Evolutionary conservation across 495 filamentous ascomycete genomes (phyloP).

Genomic region (Penicillium diatomitis): DNA sequence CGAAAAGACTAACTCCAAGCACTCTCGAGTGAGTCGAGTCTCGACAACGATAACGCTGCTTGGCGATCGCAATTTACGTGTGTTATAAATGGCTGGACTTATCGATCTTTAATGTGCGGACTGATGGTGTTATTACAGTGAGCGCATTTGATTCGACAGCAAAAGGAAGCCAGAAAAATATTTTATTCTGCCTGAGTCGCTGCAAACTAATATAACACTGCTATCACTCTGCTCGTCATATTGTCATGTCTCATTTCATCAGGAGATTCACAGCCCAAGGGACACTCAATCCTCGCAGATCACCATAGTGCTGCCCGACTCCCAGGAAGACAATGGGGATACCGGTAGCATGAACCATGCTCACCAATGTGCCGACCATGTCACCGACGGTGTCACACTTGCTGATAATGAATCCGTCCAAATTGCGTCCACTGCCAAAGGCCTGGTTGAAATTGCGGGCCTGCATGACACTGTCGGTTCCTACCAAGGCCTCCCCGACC

Average conservation of each 20-base stretch:
- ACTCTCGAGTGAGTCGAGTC: too few relatives aligned
- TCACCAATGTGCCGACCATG: slow-evolving; percentile 95
- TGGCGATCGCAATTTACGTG: too few relatives aligned
- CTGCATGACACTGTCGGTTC: slow-evolving; percentile 88
- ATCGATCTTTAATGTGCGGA: too few relatives aligned
- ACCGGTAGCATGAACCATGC: slow-evolving; percentile 94
- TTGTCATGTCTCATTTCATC: slow-evolving; percentile 40
- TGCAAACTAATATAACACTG: too few relatives aligned
- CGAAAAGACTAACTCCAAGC: too few relatives aligned
- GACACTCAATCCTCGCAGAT: slow-evolving; percentile 87
- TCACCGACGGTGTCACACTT: slow-evolving; percentile 98
- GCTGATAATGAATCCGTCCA: slow-evolving; percentile 95
- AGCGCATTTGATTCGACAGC: too few relatives aligned
- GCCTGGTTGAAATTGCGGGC: slow-evolving; percentile 90
- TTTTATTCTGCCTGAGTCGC: too few relatives aligned
- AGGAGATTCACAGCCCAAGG: slow-evolving; percentile 80
- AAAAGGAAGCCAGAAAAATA: too few relatives aligned
- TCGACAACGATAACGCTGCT: too few relatives aligned
- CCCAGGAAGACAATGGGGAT: slow-evolving; percentile 92
- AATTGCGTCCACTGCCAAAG: slow-evolving; percentile 68
- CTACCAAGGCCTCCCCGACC: slow-evolving; percentile 96
- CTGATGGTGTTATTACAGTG: too few relatives aligned
- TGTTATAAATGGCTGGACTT: too few relatives aligned
- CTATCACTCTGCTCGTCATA: not conserved
- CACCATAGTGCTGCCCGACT: slow-evolving; percentile 94